A percentile compares a stretch with the other conserved stretches of the same genome.
Evolutionary conservation across 2,329 filamentous ascomycete genomes (phyloP).

Genomic region (Allantophomopsis lycopodina): DNA sequence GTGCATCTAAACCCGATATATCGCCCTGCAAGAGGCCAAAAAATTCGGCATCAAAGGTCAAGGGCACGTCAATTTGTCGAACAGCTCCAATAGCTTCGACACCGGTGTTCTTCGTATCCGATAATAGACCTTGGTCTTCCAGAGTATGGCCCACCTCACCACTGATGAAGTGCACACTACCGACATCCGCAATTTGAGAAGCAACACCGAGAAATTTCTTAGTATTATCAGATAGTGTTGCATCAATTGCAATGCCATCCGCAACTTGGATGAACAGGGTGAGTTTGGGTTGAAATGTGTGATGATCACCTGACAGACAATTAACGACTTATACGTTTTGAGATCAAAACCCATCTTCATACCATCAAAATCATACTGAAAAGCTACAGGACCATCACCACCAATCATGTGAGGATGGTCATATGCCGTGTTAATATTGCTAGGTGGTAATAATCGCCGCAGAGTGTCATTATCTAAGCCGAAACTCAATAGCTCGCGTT

Average conservation of each 20-base stretch:
- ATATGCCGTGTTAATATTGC: not conserved
- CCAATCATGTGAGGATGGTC: constrained; percentile 1
- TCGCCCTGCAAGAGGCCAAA: constrained; percentile 64
- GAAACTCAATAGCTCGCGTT: constrained; percentile 53
- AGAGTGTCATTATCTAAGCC: constrained; percentile 63
- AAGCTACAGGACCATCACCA: constrained; percentile 20
- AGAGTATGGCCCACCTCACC: not conserved
- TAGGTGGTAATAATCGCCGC: constrained; percentile 44
- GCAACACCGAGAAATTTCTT: constrained; percentile 29
- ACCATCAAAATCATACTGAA: constrained; percentile 43
- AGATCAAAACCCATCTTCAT: constrained; percentile 6
- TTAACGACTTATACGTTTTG: constrained; percentile 1
- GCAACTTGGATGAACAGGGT: constrained; percentile 54
- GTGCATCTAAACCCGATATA: constrained; percentile 50
- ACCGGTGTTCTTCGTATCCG: no score
- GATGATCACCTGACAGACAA: constrained; percentile 20
- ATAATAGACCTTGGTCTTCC: no score
- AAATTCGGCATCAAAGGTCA: constrained; percentile 68
- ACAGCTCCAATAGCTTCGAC: constrained; percentile 6
- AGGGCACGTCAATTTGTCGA: constrained; percentile 53
- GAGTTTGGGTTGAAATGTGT: constrained; percentile 49
- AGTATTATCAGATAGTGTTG: constrained; percentile 41
- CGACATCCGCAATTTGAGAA: constrained; percentile 34
- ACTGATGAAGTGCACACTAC: not conserved
- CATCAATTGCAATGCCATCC: constrained; percentile 55